Evolutionary conservation across 306 rosid genomes (phyloP).

Genomic region (Arachis stenosperma): DNA sequence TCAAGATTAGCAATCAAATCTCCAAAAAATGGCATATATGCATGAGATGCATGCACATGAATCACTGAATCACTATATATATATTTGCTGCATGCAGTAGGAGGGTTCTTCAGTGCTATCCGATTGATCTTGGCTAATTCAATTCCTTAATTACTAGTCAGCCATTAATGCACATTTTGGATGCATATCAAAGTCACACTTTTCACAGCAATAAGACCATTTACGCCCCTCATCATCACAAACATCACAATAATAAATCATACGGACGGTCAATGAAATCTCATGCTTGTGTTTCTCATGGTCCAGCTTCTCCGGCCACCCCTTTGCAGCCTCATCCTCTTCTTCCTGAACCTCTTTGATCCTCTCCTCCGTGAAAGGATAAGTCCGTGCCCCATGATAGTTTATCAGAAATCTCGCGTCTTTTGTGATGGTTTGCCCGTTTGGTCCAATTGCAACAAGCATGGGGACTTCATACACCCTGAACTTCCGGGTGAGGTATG

Average conservation of each 20-base stretch:
- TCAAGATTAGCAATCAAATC: neutral
- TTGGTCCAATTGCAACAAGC: constrained; percentile 65
- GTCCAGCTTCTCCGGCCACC: constrained; percentile 70
- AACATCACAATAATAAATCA: constrained; percentile 43
- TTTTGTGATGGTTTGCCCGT: constrained; percentile 65
- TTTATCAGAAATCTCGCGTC: constrained; percentile 54
- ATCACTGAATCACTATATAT: no score
- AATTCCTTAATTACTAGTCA: no score
- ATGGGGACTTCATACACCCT: constrained; percentile 67
- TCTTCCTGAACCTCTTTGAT: constrained; percentile 52
- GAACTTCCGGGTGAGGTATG: constrained; percentile 56
- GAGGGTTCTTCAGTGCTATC: no score
- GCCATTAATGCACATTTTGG: constrained; percentile 52
- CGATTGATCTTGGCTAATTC: no score
- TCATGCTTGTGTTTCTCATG: constrained; percentile 59
- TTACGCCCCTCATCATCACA: constrained; percentile 46
- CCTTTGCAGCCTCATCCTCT: constrained; percentile 55
- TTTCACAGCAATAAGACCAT: constrained; percentile 68
- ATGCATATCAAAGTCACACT: constrained; percentile 73
- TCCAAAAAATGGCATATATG: neutral
- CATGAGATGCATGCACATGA: neutral
- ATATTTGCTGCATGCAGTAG: no score
- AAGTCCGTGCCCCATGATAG: constrained; percentile 64
- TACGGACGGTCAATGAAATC: constrained; percentile 50
- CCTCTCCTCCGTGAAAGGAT: constrained; percentile 70